Evolutionary conservation across 768 basidiomycete species (phyloP), one percentile per base, ranked within the genome.

Genomic region (Candolleomyces aberdarensis): DNA sequence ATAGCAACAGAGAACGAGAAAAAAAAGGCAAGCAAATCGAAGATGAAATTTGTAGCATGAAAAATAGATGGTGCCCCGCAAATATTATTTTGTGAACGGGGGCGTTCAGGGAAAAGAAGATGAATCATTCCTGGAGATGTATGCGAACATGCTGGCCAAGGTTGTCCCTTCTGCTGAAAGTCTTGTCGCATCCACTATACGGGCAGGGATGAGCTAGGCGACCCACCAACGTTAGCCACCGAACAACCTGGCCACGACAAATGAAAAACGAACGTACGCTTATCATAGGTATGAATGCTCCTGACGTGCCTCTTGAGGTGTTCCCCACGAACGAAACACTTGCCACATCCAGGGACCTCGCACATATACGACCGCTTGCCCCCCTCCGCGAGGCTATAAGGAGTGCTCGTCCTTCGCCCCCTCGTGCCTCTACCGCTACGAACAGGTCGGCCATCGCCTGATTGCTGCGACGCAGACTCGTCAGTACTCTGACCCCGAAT

Each of bases 301-400:
- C 87, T 73, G 19, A 93, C 81, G 74, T 94, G 92, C 29, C 92
- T 76, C 74, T 92, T 92, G 60, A 95, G 75, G 71, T 94, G 92
- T 65, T 93, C 91, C 1, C 86, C 83, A 2, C 92, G 78, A 41
- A 84, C 84, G 66, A 95, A 95, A 59, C 86, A 86, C 75, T 92
- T 92, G 17, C 85, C 85, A 65, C 92, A 94, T 0, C 83, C 89
- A 0, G 82, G 76, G 0, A 89, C 89, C 19, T 79, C 77, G 70
- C 92, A 94, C 62, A 83, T 77, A 70, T 85, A 88, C 31, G 81
- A 78, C 52, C 89, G 75, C 65, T 74, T 65, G n/a, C 67, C 67
- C 14, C 59, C 63, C 14, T 68, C 67, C 1, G 57, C 56, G 20
- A 64, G 46, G 29, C 65, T 65, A 29, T 69, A 67, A 7, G 56